Percentiles rank a stretch among this genome's conserved stretches.
These are phyloP conservation scores for Chlorophyllum brunneum DNA, from an alignment of 768 basidiomycete genomes.

Conservation along the genomic window DNA sequence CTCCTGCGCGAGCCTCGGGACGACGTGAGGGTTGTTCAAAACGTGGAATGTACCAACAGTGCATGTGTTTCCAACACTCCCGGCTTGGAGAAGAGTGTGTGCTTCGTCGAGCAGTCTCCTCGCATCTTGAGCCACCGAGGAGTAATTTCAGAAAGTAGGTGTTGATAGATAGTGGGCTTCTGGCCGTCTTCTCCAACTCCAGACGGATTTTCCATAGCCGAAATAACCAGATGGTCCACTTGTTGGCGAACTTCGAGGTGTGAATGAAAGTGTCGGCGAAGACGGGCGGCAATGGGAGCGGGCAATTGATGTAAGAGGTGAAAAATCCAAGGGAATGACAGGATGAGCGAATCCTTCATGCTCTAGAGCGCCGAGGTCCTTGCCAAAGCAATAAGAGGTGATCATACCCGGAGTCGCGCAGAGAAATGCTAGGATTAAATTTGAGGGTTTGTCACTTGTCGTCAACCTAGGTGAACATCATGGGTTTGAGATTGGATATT, in stretches of 20 bases:
- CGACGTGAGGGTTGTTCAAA: constrained; percentile 26
- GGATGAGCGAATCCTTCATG: constrained; percentile 29
- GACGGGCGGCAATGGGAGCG: not conserved
- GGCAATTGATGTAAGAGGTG: not conserved
- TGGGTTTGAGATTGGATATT: too few species aligned
- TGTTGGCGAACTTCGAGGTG: constrained; percentile 2
- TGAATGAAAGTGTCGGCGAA: not conserved
- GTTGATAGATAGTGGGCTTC: constrained; percentile 9
- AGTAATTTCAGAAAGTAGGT: not conserved
- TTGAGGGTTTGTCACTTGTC: constrained; percentile 21
- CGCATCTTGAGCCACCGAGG: not conserved
- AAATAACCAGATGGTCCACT: constrained; percentile 15
- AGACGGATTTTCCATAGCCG: constrained; percentile 9
- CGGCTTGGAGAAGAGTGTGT: constrained; percentile 33
- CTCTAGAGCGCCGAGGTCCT: constrained; percentile 27
- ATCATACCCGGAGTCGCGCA: constrained; percentile 41
- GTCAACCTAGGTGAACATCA: too few species aligned
- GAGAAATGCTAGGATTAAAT: constrained; percentile 38
- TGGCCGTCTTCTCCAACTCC: constrained; percentile 5
- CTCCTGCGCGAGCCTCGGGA: constrained; percentile 27
- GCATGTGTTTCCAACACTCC: constrained; percentile 34
- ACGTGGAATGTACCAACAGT: constrained; percentile 34
- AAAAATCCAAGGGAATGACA: constrained; percentile 27
- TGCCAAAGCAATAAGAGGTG: constrained; percentile 36
- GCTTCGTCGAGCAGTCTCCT: constrained; percentile 27